Evolutionary conservation across 352 stramenopile species (phyloP).

Genomic region (Hyphochytrium catenoides): DNA sequence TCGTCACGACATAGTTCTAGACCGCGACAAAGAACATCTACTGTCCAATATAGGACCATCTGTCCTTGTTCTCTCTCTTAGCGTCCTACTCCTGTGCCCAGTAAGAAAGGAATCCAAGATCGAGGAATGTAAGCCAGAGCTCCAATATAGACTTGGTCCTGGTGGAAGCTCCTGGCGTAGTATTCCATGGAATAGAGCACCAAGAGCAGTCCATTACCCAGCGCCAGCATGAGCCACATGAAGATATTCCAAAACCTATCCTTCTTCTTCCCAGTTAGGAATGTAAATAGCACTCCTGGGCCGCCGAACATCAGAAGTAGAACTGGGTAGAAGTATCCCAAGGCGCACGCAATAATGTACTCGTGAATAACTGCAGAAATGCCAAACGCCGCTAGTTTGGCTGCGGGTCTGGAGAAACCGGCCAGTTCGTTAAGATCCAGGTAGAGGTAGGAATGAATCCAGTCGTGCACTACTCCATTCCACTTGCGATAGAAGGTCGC

Average conservation of each 20-base stretch:
- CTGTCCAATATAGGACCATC: no score
- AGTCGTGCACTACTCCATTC: constrained; percentile 94
- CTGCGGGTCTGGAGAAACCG: no score
- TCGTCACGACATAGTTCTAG: no score
- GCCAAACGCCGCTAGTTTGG: neutral
- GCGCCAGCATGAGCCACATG: constrained; percentile 3
- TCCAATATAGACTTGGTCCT: no score
- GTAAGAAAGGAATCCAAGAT: no score
- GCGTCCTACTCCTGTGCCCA: no score
- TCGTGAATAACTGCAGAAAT: constrained; percentile 3
- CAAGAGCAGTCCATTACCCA: constrained; percentile 1
- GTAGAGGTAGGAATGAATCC: constrained; percentile 60
- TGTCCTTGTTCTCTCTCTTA: no score
- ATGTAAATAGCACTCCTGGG: constrained; percentile 2
- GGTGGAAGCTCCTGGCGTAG: no score
- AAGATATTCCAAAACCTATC: constrained; percentile 3
- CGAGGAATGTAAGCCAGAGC: no score
- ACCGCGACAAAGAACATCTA: no score
- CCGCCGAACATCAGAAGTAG: constrained; percentile 4
- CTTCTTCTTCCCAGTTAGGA: neutral
- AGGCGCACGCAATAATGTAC: constrained; percentile 1
- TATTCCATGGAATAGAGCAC: constrained; percentile 2
- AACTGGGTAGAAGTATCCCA: constrained; percentile 3
- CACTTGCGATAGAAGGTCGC: constrained; percentile 73
- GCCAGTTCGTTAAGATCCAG: no score